Base-by-base conservation (phyloP, 2,329 filamentous ascomycete species). In the Xylariaceae sp. region DNA sequence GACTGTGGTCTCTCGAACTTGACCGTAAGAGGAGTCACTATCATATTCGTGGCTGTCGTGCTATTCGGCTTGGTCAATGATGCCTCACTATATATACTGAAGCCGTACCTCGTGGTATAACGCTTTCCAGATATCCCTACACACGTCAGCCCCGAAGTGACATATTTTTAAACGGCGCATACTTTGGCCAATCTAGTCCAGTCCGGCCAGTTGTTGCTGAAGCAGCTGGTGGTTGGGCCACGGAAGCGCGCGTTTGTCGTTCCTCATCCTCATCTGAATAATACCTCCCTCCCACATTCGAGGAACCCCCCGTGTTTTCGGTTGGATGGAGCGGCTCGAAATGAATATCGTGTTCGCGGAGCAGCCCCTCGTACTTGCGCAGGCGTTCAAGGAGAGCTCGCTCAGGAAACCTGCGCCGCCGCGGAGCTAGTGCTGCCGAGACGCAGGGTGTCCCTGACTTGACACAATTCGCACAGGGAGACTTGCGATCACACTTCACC, bases 401-500 rank as follows among this genome's bases (percentile, higher is more conserved):
- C 67, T 89, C 85, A 0, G 81, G 75, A 48, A 85, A 83, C 4
- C 78, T 55, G 4, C 73, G 68, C 3, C 70, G 66, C 3, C 73
- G 63, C 2, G 75, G 60, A 64, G 75, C 53, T 13, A 67, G 52
- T 41, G 76, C 52, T 63, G 75, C 61, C 41, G 78, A 65, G 50
- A 74, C 62, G 53, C 81, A 87, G 36, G 79, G 69, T 0, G 65
- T 67, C 0, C 69, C 61, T 9, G 72, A 64, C 37, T 73, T 78
- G 30, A 72, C 59, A 60, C 84, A 87, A 44, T 79, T 79, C 2
- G 72, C 63, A 61, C 84, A 87, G 3, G 84, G 84, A 55, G 78
- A 79, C n/a, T 71, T 76, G 52, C 81, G 80, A 60, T 85, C 77
- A 66, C 85, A 87, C 54, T 80, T 84, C 15, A 87, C 72, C 62